These are phyloP conservation scores for Septoria linicola DNA, from an alignment of 2,329 filamentous ascomycete genomes.

Conservation along the genomic window DNA sequence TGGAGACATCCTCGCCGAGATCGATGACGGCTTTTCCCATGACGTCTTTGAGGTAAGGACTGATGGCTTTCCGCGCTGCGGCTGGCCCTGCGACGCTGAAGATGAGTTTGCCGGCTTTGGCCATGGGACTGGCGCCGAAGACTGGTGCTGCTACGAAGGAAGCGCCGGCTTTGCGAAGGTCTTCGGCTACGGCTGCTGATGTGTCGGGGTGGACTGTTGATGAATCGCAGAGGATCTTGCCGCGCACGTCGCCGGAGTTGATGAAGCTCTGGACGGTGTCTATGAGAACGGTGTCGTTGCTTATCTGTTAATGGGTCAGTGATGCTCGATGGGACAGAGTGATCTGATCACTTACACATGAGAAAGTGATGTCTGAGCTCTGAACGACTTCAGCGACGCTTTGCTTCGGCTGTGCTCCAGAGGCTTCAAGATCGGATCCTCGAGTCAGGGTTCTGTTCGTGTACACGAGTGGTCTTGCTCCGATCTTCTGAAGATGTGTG, in stretches of 20 bases:
- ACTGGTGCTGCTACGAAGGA: conserved; percentile 41
- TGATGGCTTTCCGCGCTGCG: conserved; percentile 30
- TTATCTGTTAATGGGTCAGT: background rate
- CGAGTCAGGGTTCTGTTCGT: background rate
- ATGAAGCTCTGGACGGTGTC: conserved; percentile 1
- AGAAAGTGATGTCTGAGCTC: background rate
- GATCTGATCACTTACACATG: background rate
- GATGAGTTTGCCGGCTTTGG: conserved; percentile 47
- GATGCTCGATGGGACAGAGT: background rate
- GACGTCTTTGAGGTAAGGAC: conserved; percentile 45
- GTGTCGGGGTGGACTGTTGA: conserved; percentile 40
- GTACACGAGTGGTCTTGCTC: background rate
- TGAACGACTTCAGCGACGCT: background rate
- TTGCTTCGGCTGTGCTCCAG: background rate
- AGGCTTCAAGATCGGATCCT: background rate
- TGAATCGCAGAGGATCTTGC: conserved; percentile 36
- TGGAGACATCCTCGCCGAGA: conserved; percentile 46
- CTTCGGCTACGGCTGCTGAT: conserved; percentile 36
- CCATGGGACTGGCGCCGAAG: conserved; percentile 47
- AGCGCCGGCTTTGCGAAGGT: conserved; percentile 39
- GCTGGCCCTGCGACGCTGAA: conserved; percentile 45
- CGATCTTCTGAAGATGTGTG: conserved; percentile 36
- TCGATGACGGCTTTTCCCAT: conserved; percentile 46
- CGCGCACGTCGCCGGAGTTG: conserved; percentile 8
- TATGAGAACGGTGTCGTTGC: conserved; percentile 1